phyloP scores from a whole-genome alignment of 2,329 filamentous ascomycete species.

The Harringtonia aguacate region DNA sequence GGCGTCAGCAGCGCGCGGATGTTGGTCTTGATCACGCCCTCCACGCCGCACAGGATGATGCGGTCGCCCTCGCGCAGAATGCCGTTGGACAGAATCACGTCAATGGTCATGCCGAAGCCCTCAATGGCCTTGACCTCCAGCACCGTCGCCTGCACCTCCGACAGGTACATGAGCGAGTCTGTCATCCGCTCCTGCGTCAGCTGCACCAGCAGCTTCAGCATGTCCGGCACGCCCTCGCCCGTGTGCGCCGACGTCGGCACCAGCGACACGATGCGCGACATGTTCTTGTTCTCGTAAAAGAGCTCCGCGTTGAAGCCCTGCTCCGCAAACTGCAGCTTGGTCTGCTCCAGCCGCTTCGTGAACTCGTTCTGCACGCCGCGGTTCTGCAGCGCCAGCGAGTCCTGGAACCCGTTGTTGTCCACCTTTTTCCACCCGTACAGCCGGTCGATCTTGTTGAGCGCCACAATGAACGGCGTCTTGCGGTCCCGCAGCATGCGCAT shows the following conservation, averaged over 20 bases:
- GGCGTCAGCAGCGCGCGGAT: slow-evolving; percentile 91
- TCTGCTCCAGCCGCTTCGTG: slow-evolving; percentile 76
- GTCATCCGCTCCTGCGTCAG: slow-evolving; percentile 98
- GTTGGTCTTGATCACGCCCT: slow-evolving; percentile 89
- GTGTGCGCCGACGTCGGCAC: slow-evolving; percentile 96
- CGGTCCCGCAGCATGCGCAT: slow-evolving; percentile 88
- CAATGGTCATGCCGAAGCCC: slow-evolving; percentile 96
- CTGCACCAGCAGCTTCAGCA: slow-evolving; percentile 89
- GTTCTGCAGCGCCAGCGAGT: slow-evolving; percentile 80
- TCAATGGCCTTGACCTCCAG: slow-evolving; percentile 99
- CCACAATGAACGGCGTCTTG: slow-evolving; percentile 96
- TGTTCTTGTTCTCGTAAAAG: slow-evolving; percentile 95
- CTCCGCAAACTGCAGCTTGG: slow-evolving; percentile 88
- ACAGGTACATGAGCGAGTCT: slow-evolving; percentile 93
- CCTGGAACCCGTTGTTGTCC: slow-evolving; percentile 96
- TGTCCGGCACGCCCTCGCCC: slow-evolving; percentile 97
- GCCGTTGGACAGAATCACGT: slow-evolving; percentile 94
- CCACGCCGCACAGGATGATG: slow-evolving; percentile 91
- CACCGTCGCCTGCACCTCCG: slow-evolving; percentile 94
- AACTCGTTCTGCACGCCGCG: slow-evolving; percentile 94
- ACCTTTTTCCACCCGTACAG: slow-evolving; percentile 98
- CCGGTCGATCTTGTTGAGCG: slow-evolving; percentile 99
- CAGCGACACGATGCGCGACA: slow-evolving; percentile 89
- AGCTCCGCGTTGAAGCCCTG: slow-evolving; percentile 97
- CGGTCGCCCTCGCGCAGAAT: slow-evolving; percentile 88